These are phyloP conservation scores for Cucumis cinereus DNA, from an alignment of 306 rosid genomes.

Conservation along the genomic window DNA sequence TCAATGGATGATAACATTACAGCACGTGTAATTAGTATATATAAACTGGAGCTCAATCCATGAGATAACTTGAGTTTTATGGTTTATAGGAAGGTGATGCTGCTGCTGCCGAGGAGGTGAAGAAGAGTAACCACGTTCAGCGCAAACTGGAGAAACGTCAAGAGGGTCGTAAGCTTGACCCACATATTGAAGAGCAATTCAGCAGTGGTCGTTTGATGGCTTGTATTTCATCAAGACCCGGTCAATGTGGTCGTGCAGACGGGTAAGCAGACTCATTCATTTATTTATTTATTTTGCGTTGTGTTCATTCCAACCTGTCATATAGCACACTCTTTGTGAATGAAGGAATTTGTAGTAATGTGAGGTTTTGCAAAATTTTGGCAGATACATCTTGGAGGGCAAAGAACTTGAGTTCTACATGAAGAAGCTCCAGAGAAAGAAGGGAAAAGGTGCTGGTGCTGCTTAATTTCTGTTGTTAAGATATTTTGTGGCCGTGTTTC, in stretches of 20 bases:
- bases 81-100: neutral
- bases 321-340: no score
- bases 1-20: neutral
- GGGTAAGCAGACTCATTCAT: neutral
- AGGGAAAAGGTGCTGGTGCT: conserved; percentile 9
- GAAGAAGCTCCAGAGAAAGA: conserved; percentile 9
- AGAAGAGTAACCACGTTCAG: conserved; percentile 5
- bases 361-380: neutral
- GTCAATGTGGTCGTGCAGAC: neutral
- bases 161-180: neutral
- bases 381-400: conserved; percentile 5
- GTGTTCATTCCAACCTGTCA: neutral
- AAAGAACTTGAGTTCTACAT: conserved; percentile 5
- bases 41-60: neutral
- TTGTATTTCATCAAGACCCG: conserved; percentile 5
- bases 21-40: neutral
- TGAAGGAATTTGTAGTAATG: neutral
- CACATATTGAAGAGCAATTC: conserved; percentile 8
- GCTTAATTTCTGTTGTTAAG: neutral
- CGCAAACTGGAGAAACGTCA: conserved; percentile 3
- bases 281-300: neutral
- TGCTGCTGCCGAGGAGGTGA: neutral
- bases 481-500: neutral
- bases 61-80: neutral
- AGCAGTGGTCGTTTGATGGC: conserved; percentile 10